Percentiles rank a stretch among this genome's conserved stretches.
Evolutionary conservation across 2,329 filamentous ascomycete species (phyloP).

Genomic region (Microsporum canis): DNA sequence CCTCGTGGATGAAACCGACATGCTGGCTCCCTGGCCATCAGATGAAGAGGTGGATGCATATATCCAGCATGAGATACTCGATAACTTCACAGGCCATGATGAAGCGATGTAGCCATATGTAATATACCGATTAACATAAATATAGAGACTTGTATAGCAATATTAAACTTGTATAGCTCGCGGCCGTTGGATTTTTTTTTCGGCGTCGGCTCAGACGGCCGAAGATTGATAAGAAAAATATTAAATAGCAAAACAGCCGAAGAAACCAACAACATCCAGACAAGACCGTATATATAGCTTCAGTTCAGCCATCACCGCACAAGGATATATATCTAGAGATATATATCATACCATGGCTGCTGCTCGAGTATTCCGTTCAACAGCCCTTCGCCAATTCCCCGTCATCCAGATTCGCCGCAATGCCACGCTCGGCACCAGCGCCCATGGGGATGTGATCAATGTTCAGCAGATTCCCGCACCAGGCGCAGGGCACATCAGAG

Average conservation of each 20-base stretch:
- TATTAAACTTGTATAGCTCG: too few relatives aligned
- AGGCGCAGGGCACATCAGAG: slow-evolving; percentile 69
- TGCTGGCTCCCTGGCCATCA: slow-evolving; percentile 28
- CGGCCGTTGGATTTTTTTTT: not conserved
- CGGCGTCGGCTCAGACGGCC: not conserved
- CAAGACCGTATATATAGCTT: not conserved
- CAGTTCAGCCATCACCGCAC: too few relatives aligned
- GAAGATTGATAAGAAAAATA: not conserved
- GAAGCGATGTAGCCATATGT: not conserved
- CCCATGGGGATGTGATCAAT: slow-evolving; percentile 42
- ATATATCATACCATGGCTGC: slow-evolving; percentile 21
- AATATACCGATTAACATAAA: not conserved
- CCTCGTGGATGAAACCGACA: slow-evolving; percentile 24
- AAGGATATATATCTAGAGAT: too few relatives aligned
- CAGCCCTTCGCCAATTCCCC: slow-evolving; percentile 17
- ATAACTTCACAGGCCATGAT: not conserved
- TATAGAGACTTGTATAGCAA: too few relatives aligned
- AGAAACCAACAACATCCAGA: not conserved
- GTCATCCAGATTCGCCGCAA: slow-evolving; percentile 20
- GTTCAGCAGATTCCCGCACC: slow-evolving; percentile 66
- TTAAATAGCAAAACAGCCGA: not conserved
- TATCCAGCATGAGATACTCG: slow-evolving; percentile 12
- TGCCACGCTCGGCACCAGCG: slow-evolving; percentile 26
- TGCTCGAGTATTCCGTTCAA: slow-evolving; percentile 19
- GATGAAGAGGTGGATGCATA: slow-evolving; percentile 32